Base-by-base conservation (phyloP, 495 filamentous ascomycete species). In the Annulohypoxylon moriforme region DNA sequence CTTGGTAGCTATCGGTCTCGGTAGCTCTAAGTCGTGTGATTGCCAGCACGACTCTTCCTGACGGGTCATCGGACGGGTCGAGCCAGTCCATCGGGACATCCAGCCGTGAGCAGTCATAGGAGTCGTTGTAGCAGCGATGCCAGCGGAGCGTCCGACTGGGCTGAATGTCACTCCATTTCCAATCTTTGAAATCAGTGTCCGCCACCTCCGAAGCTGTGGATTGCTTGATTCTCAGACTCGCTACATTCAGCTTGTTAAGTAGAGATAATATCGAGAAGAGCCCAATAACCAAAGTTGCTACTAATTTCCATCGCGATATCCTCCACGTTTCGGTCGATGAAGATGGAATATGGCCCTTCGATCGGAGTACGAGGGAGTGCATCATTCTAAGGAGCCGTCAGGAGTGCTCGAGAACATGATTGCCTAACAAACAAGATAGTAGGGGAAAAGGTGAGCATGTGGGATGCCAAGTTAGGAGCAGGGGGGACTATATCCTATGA, bases 21-120 rank as follows among this genome's bases (percentile, higher is more conserved):
- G 77, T 73, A 5, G 85, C 84, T 42, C 79, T 81, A n/a, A 83
- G 78, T 24, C 83, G 79, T 11, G 83, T 79, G 10, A 86, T 58
- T 9, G 84, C 85, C 2, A 87, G 67, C 3, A 77, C 62, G 13
- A 82, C 84, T 20, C 77, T 76, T 10, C 75, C 64, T 1, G 16
- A 47, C 9, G 52, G 25, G 24, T 74, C 46, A 18, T 82, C 75
- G 0, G 79, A 79, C 3, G 83, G 80, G 36, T 79, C 59, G 0
- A 78, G 80, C 82, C 83, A 87, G 74, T 87, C 85, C 61, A 87
- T 80, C 0, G 85, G 85, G 57, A 81, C 75, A 57, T 79, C 78
- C 10, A 84, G 72, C 4, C 80, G 77, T 4, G 82, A 81, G 64
- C 81, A 84, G 59, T 84, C 80, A 38, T 77, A 78, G 4, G 63